Percentiles rank a stretch among this genome's conserved stretches.
These are phyloP conservation scores for Kondoa malvinella DNA, from an alignment of 768 basidiomycete genomes.

Conservation along the genomic window DNA sequence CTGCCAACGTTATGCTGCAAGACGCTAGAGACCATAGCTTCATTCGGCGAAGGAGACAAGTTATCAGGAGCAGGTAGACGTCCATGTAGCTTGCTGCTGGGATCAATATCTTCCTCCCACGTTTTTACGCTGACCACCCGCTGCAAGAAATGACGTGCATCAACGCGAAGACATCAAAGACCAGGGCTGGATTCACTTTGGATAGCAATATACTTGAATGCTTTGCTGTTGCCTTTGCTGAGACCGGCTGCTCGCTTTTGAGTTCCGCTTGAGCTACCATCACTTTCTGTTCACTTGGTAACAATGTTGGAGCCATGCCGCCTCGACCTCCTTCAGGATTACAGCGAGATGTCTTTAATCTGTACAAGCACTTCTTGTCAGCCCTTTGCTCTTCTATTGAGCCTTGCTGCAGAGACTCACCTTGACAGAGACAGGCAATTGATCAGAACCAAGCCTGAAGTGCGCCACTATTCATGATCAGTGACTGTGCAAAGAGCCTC, in stretches of 20 bases:
- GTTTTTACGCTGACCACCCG: not conserved
- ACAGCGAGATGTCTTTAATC: not conserved
- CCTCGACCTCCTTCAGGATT: not conserved
- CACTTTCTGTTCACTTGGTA: too few species aligned
- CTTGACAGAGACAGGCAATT: not conserved
- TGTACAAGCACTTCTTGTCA: not conserved
- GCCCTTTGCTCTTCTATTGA: too few species aligned
- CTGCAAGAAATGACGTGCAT: not conserved
- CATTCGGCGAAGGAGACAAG: not conserved
- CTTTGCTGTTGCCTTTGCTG: too few species aligned
- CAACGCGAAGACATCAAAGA: not conserved
- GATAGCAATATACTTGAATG: not conserved
- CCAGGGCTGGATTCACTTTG: not conserved
- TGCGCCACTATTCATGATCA: not conserved
- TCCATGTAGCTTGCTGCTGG: not conserved
- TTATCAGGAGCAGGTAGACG: not conserved
- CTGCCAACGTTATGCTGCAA: not conserved
- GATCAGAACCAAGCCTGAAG: not conserved
- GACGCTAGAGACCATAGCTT: not conserved
- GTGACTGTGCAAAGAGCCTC: not conserved
- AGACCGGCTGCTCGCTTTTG: too few species aligned
- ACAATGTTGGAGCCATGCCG: too few species aligned
- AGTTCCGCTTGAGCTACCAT: too few species aligned
- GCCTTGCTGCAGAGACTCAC: not conserved
- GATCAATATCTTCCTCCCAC: not conserved